Evolutionary conservation across 352 stramenopile species (phyloP).

Genomic region (Globisporangium recalcitrans): DNA sequence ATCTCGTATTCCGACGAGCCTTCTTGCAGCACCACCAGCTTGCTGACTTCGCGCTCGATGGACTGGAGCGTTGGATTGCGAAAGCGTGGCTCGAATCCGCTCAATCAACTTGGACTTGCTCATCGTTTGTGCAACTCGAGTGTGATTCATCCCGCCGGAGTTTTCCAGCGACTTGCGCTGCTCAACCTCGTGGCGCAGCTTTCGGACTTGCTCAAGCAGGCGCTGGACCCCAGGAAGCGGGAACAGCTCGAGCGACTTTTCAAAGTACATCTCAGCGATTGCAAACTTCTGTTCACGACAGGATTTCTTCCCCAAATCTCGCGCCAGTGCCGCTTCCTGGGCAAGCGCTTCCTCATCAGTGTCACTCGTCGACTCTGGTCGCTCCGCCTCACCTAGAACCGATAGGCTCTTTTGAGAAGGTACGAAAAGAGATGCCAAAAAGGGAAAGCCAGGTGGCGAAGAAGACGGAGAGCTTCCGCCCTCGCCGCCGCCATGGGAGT

Average conservation of each 20-base stretch:
- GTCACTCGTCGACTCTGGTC: background rate
- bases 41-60: constrained; percentile 43
- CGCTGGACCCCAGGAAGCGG: constrained; percentile 46
- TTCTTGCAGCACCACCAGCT: constrained; percentile 29
- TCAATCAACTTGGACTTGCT: constrained; percentile 18
- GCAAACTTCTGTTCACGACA: constrained; percentile 36
- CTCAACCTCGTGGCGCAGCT: constrained; percentile 14
- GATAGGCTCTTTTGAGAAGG: background rate
- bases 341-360: constrained; percentile 30
- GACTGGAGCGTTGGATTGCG: constrained; percentile 18
- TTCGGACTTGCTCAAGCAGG: constrained; percentile 30
- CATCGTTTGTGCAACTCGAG: background rate
- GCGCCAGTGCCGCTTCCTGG: constrained; percentile 50
- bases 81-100: constrained; percentile 21
- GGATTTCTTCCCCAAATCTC: constrained; percentile 61
- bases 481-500: constrained; percentile 10
- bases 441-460: background rate
- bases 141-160: background rate
- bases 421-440: background rate
- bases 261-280: constrained; percentile 55
- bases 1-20: constrained; percentile 27
- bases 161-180: background rate
- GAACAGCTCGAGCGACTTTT: constrained; percentile 48
- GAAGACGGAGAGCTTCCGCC: background rate
- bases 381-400: background rate